Conservation (phyloP, 2,329 filamentous ascomycete genomes). For the Xylaria sp. region DNA sequence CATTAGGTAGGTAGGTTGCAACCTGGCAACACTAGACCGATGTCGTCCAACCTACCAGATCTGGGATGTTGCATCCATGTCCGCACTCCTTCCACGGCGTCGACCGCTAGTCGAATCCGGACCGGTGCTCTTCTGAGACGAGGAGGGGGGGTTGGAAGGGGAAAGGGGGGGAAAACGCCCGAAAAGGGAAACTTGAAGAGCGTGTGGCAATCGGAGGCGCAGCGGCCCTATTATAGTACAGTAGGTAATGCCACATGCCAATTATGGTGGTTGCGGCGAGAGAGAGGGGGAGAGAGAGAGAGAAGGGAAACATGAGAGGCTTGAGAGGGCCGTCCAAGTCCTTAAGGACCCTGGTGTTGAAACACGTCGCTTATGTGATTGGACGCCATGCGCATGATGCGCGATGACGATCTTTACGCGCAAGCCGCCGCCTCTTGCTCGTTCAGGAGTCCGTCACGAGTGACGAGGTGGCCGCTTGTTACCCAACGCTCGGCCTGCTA, state of each 20-base stretch:
- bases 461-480: constrained; percentile 15
- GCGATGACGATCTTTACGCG: constrained; percentile 26
- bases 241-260: not conserved
- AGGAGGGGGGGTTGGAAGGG: not conserved
- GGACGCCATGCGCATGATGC: constrained; percentile 12
- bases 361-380: constrained; percentile 4
- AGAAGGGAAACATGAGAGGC: too few species aligned
- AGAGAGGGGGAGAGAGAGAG: too few species aligned
- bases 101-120: constrained; percentile 9
- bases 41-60: too few species aligned
- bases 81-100: too few species aligned
- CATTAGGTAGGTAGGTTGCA: too few species aligned
- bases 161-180: too few species aligned
- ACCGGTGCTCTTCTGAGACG: constrained; percentile 15
- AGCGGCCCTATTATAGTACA: too few species aligned
- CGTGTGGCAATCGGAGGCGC: too few species aligned
- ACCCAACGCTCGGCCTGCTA: too few species aligned
- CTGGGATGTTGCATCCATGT: too few species aligned
- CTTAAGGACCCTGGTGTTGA: not conserved
- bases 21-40: too few species aligned
- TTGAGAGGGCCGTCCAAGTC: too few species aligned
- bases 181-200: not conserved
- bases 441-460: not conserved
- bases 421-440: not conserved
- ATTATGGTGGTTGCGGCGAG: not conserved